Evolutionary conservation across 306 rosid species (phyloP).

Genomic region (Leucaena leucocephala): DNA sequence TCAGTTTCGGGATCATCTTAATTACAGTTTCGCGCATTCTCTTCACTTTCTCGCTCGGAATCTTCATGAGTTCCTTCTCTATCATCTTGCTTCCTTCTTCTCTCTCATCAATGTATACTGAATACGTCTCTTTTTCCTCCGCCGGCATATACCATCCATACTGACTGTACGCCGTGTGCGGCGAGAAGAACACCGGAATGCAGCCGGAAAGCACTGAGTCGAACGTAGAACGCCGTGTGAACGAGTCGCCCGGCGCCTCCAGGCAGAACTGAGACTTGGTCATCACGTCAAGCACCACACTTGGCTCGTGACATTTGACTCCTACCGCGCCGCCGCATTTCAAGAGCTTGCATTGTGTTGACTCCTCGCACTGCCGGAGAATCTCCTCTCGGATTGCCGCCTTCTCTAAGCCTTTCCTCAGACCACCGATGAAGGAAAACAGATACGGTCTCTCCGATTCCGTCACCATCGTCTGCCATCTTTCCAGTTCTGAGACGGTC

Average conservation of each 20-base stretch:
- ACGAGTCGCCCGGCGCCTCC: conserved; percentile 81
- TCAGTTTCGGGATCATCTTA: conserved; percentile 50
- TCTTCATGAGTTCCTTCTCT: conserved; percentile 50
- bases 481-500: conserved; percentile 29
- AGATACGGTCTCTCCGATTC: conserved; percentile 45
- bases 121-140: conserved; percentile 36
- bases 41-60: conserved; percentile 42
- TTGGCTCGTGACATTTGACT: conserved; percentile 51
- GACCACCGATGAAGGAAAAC: conserved; percentile 70
- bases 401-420: conserved; percentile 60
- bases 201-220: conserved; percentile 71
- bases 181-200: conserved; percentile 75
- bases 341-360: conserved; percentile 47
- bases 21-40: conserved; percentile 55
- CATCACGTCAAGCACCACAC: conserved; percentile 53
- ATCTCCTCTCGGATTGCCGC: conserved; percentile 66
- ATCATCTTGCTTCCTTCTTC: conserved; percentile 43
- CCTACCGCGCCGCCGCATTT: conserved; percentile 42
- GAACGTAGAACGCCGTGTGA: conserved; percentile 74
- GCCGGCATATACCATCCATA: conserved; percentile 62
- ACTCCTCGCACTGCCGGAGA: conserved; percentile 52
- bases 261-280: conserved; percentile 55
- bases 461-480: conserved; percentile 54
- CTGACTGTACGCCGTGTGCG: conserved; percentile 77
- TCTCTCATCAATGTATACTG: conserved; percentile 64